Evolutionary conservation across 2,329 filamentous ascomycete species (phyloP), one percentile per base, ranked within the genome.

Genomic region (Furcasterigmium furcatum): DNA sequence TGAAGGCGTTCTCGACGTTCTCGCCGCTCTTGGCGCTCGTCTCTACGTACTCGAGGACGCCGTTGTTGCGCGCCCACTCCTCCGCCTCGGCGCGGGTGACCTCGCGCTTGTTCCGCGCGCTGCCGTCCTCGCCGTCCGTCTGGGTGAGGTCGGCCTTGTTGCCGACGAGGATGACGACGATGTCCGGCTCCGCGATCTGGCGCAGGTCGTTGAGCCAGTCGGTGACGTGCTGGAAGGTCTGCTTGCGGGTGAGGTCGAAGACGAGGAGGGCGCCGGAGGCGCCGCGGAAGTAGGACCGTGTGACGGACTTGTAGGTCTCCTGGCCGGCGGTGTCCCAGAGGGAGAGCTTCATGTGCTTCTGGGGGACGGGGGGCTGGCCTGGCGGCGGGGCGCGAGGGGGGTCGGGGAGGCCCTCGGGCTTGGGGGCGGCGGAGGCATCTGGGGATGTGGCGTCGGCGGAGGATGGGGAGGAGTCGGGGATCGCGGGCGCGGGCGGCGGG

Each of bases 321-420:
- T 97, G 92, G 21, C 92, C 92, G 14, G 92, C 92, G 1, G 92
- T 97, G 63, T 96, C 92, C 92, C 92, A 97, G 10, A 97, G 75
- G 38, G 85, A 90, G 5, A 96, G 79, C 69, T 96, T 96, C 91
- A 96, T 96, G 71, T 92, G 86, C 59, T 82, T 85, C 64, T 85
- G 82, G 7, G 61, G 58, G 53, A 59, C 60, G 19, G 62, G 60
- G 51, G 67, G 62, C 18, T 25, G 16, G 39, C 18, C 13, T 10
- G 39, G 39, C 25, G 46, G 45, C n/a, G 47, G 44, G 29, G 45
- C 32, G 29, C 68, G 65, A 10, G 68, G 76, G n/a, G 80, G 78
- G 13, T 77, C 70, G 16, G 79, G 79, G 5, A 82, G 71, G 38
- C 79, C 77, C 34, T 60, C 58, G 9, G 61, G 55, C 32, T 60